phyloP scores from a whole-genome alignment of 805 yeast genomes.

The Saturnispora kantuleensis region DNA sequence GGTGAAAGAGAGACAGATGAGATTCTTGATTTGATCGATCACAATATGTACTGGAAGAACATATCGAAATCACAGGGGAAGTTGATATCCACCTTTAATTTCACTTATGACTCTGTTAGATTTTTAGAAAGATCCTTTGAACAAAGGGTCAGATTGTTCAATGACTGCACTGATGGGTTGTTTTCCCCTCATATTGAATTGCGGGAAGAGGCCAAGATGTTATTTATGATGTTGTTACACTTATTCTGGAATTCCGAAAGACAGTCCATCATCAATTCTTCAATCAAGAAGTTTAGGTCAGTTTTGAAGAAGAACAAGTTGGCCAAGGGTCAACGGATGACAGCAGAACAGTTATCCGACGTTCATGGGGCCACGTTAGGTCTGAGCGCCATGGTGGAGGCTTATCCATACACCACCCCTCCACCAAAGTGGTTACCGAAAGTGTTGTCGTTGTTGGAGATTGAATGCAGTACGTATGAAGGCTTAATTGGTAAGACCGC shows the following conservation, averaged over 20 bases:
- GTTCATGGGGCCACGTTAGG: constrained; percentile 87
- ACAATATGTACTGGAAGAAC: constrained; percentile 27
- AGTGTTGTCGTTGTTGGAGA: constrained; percentile 58
- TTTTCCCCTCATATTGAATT: constrained; percentile 63
- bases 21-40: constrained; percentile 36
- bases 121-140: constrained; percentile 39
- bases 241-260: constrained; percentile 40
- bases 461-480: constrained; percentile 57
- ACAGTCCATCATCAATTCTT: constrained; percentile 32
- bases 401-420: constrained; percentile 85
- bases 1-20: constrained; percentile 32
- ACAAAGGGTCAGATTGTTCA: constrained; percentile 42
- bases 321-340: constrained; percentile 25
- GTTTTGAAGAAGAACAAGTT: constrained; percentile 29
- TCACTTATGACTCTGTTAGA: constrained; percentile 62
- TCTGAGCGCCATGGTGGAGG: constrained; percentile 75
- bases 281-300: constrained; percentile 35
- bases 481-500: constrained; percentile 81
- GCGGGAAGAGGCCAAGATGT: constrained; percentile 59
- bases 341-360: constrained; percentile 33
- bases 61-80: constrained; percentile 52
- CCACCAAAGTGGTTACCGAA: constrained; percentile 86
- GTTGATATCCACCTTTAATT: constrained; percentile 59
- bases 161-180: constrained; percentile 42
- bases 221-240: constrained; percentile 76